Percentiles rank a stretch among this genome's conserved stretches.
Conservation (phyloP, 495 filamentous ascomycete species). For the Aspergillus coremiiformis region DNA sequence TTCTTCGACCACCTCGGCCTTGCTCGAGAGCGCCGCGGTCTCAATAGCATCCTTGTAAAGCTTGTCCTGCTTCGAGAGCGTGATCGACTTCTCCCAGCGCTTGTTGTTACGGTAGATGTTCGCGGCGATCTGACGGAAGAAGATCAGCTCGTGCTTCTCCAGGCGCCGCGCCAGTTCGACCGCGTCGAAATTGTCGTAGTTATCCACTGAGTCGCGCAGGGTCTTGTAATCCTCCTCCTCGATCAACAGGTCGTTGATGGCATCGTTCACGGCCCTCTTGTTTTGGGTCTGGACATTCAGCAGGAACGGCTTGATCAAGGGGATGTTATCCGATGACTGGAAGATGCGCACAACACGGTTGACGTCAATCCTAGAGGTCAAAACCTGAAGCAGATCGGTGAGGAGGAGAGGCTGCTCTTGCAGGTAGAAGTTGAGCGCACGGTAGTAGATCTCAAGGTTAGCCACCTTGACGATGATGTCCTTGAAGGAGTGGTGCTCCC, state of each 20-base stretch:
- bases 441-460: slow-evolving; percentile 98
- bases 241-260: slow-evolving; percentile 96
- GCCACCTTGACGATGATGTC: slow-evolving; percentile 97
- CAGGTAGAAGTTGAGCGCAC: slow-evolving; percentile 94
- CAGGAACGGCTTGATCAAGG: slow-evolving; percentile 98
- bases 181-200: slow-evolving; percentile 97
- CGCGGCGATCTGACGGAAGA: slow-evolving; percentile 98
- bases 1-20: slow-evolving; percentile 88
- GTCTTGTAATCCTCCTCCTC: slow-evolving; percentile 99
- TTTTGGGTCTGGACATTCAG: slow-evolving; percentile 95
- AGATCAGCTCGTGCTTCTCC: slow-evolving; percentile 94
- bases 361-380: slow-evolving; percentile 92
- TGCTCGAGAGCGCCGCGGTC: slow-evolving; percentile 90
- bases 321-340: slow-evolving; percentile 95
- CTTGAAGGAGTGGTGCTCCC: slow-evolving; percentile 99
- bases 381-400: slow-evolving; percentile 86
- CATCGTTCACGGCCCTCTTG: slow-evolving; percentile 95
- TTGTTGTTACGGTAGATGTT: slow-evolving; percentile 99
- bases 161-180: slow-evolving; percentile 90
- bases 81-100: slow-evolving; percentile 99
- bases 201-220: slow-evolving; percentile 92
- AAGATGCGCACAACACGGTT: slow-evolving; percentile 98
- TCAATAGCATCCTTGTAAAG: slow-evolving; percentile 99
- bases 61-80: slow-evolving; percentile 97
- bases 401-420: slow-evolving; percentile 92